Conservation (phyloP, 2,329 filamentous ascomycete genomes). For the Aspergillus neotritici region DNA sequence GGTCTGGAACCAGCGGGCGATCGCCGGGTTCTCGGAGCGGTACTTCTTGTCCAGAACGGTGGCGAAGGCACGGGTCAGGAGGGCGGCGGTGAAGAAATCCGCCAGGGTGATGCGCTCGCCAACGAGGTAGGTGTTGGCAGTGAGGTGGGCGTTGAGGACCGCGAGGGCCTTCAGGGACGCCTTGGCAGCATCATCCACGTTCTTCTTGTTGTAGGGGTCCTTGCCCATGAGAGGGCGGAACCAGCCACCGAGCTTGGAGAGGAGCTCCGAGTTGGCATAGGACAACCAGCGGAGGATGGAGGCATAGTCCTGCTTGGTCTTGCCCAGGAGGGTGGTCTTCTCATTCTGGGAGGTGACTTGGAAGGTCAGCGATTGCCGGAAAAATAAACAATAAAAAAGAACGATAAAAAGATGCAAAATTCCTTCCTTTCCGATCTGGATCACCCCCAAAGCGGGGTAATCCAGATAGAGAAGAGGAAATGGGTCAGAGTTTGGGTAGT, state of each 20-base stretch:
- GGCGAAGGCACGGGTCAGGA: constrained; percentile 83
- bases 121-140: constrained; percentile 92
- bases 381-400: constrained; percentile 2
- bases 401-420: too few relatives aligned
- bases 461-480: constrained; percentile 43
- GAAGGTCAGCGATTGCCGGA: constrained; percentile 10
- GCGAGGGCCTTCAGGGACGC: constrained; percentile 60
- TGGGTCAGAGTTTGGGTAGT: constrained; percentile 61
- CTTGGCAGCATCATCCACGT: constrained; percentile 74
- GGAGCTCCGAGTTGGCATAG: constrained; percentile 84
- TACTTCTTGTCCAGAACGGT: constrained; percentile 90
- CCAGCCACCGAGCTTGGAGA: constrained; percentile 69
- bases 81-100: constrained; percentile 76
- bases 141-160: constrained; percentile 79
- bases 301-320: constrained; percentile 99
- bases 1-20: constrained; percentile 91
- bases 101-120: constrained; percentile 96
- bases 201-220: constrained; percentile 96
- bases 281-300: constrained; percentile 98
- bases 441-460: constrained; percentile 31
- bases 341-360: constrained; percentile 98
- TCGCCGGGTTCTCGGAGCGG: constrained; percentile 75
- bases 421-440: neutral
- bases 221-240: constrained; percentile 79
- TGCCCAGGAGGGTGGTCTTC: constrained; percentile 98